Percentiles rank a stretch among this genome's conserved stretches.
These are phyloP conservation scores for Fusarium metavorans DNA, from an alignment of 2,329 filamentous ascomycete genomes.

Conservation along the genomic window DNA sequence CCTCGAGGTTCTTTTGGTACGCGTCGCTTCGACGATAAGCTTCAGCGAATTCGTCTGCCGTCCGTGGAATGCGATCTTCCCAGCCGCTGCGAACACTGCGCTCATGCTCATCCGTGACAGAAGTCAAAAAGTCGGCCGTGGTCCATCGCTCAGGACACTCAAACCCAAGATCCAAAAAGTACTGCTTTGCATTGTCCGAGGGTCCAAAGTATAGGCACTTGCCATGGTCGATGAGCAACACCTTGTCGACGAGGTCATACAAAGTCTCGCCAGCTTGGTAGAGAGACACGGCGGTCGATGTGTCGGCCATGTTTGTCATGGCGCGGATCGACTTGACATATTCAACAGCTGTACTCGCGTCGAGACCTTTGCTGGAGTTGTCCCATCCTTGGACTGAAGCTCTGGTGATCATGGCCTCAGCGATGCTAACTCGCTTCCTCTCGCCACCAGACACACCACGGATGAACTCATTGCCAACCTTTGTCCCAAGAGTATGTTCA, in stretches of 20 bases:
- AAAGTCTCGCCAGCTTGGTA: conserved; percentile 78
- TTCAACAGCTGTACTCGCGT: conserved; percentile 79
- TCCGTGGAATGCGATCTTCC: conserved; percentile 76
- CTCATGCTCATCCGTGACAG: conserved; percentile 80
- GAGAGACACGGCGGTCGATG: conserved; percentile 77
- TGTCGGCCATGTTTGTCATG: conserved; percentile 77
- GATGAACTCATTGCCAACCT: conserved; percentile 77
- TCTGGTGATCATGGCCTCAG: conserved; percentile 71
- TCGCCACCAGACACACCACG: conserved; percentile 73
- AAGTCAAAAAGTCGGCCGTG: conserved; percentile 81
- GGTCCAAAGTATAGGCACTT: conserved; percentile 79
- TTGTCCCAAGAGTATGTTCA: conserved; percentile 75
- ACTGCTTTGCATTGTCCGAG: conserved; percentile 71
- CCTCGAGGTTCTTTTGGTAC: conserved; percentile 70
- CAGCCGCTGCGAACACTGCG: conserved; percentile 75
- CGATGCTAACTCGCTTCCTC: conserved; percentile 80
- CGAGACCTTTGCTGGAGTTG: conserved; percentile 78
- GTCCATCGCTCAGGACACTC: conserved; percentile 78
- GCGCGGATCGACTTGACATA: conserved; percentile 74
- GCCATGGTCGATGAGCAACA: conserved; percentile 79
- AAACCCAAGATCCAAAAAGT: conserved; percentile 80
- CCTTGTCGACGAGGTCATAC: conserved; percentile 79
- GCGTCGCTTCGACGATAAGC: conserved; percentile 74
- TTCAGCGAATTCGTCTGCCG: conserved; percentile 73
- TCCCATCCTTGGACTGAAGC: conserved; percentile 79